These are phyloP conservation scores for Trametes polyzona DNA, from an alignment of 1,284 basidiomycete species.

Conservation along the genomic window DNA sequence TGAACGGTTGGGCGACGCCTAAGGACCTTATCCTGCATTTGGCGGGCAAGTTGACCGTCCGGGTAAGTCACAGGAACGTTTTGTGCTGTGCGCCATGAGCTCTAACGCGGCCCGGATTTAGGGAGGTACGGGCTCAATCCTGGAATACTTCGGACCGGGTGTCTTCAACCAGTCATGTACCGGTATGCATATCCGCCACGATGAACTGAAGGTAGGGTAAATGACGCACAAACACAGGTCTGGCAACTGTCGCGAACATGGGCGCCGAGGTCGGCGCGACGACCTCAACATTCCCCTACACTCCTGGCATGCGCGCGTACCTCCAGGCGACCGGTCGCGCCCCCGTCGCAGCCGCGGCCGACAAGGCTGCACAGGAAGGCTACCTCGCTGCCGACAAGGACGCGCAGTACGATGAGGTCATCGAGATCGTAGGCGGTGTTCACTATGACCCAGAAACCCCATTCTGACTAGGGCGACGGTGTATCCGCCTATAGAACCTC, in stretches of 20 bases:
- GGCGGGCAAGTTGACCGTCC: slow-evolving; percentile 92
- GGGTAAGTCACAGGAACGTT: no score
- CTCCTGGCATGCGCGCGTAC: slow-evolving; percentile 87
- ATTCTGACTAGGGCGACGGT: background rate
- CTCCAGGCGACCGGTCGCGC: slow-evolving; percentile 89
- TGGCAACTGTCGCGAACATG: slow-evolving; percentile 98
- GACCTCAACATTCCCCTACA: slow-evolving; percentile 97
- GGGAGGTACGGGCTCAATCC: slow-evolving; percentile 95
- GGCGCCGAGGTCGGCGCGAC: slow-evolving; percentile 99
- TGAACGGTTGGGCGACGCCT: slow-evolving; percentile 93
- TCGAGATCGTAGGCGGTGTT: slow-evolving; percentile 92
- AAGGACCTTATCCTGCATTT: slow-evolving; percentile 97
- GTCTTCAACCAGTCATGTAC: slow-evolving; percentile 93
- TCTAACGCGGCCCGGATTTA: slow-evolving; percentile 37
- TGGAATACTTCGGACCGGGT: slow-evolving; percentile 98
- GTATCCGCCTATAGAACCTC: slow-evolving; percentile 62
- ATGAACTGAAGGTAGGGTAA: background rate
- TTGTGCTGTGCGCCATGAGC: no score
- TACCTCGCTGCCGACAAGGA: slow-evolving; percentile 87
- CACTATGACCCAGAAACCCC: no score
- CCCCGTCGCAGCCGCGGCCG: slow-evolving; percentile 88
- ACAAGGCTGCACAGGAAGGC: slow-evolving; percentile 78
- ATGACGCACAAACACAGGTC: slow-evolving; percentile 47
- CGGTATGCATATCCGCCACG: slow-evolving; percentile 46
- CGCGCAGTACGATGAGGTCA: slow-evolving; percentile 95